Evolutionary conservation across 2,329 filamentous ascomycete genomes (phyloP).

Genomic region (Fusarium sp.): DNA sequence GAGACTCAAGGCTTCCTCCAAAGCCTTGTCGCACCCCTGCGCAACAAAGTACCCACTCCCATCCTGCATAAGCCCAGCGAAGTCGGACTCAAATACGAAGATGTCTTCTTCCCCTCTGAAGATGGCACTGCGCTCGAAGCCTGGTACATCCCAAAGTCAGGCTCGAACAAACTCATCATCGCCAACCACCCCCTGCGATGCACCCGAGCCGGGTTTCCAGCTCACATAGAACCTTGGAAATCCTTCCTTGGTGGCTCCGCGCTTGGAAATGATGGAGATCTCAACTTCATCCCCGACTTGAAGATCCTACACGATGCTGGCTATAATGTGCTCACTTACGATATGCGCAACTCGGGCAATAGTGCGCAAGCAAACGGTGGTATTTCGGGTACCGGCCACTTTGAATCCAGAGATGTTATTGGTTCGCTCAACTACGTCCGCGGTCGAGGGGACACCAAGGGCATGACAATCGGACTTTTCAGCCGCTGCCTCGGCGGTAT

Average conservation of each 20-base stretch:
- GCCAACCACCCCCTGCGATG: constrained; percentile 10
- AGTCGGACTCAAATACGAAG: not conserved
- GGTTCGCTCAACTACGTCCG: constrained; percentile 5
- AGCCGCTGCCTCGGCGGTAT: constrained; percentile 2
- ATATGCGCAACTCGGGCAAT: constrained; percentile 5
- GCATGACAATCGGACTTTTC: constrained; percentile 1
- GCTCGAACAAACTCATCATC: constrained; percentile 1
- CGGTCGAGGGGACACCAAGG: not conserved
- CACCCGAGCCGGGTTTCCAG: not conserved
- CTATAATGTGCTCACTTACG: constrained; percentile 6
- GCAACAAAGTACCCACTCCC: constrained; percentile 3
- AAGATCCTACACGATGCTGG: constrained; percentile 6
- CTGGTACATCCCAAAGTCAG: constrained; percentile 6
- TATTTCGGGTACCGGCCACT: not conserved
- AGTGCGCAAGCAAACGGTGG: constrained; percentile 9
- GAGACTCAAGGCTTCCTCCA: constrained; percentile 2
- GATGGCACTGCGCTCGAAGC: constrained; percentile 4
- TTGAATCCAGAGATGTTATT: constrained; percentile 6
- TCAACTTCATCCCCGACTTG: constrained; percentile 5
- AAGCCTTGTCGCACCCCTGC: constrained; percentile 10
- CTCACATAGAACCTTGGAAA: constrained; percentile 9
- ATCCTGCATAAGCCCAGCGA: not conserved
- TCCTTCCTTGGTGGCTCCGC: constrained; percentile 6
- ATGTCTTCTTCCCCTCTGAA: constrained; percentile 10
- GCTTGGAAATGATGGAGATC: constrained; percentile 8